Evolutionary conservation across 352 stramenopile genomes (phyloP).

Genomic region (Blastocystis sp.): DNA sequence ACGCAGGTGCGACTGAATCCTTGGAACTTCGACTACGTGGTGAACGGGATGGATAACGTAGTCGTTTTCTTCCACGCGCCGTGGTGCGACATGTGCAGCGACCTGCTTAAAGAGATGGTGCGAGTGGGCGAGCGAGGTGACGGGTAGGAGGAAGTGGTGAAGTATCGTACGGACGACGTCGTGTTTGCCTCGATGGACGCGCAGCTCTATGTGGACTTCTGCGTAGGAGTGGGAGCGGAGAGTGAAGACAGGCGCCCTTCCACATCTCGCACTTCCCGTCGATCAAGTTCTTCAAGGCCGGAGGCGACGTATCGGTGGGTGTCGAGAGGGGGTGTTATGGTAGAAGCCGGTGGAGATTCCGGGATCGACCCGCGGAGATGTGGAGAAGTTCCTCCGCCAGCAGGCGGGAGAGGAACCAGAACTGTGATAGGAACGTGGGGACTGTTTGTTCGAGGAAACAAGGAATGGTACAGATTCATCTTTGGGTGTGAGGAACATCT

Average conservation of each 20-base stretch:
- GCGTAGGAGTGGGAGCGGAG: not conserved
- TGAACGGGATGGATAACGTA: conserved; percentile 31
- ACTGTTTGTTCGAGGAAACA: not conserved
- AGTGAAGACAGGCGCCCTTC: not conserved
- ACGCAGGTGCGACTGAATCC: conserved; percentile 34
- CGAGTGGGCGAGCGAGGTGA: not conserved
- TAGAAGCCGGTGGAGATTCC: conserved; percentile 3
- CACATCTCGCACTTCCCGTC: conserved; percentile 29
- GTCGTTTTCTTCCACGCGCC: conserved; percentile 23
- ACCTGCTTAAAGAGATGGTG: conserved; percentile 38
- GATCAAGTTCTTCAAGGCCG: conserved; percentile 14
- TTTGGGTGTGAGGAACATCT: conserved; percentile 4
- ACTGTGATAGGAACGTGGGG: not conserved
- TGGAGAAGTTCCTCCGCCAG: not conserved
- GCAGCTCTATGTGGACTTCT: conserved; percentile 46
- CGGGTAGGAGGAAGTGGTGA: conserved; percentile 1
- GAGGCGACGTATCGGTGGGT: not conserved
- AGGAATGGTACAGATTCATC: not conserved
- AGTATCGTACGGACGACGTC: conserved; percentile 14
- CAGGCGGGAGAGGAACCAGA: not conserved
- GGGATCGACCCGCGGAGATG: not conserved
- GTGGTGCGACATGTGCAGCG: conserved; percentile 32
- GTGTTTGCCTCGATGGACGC: conserved; percentile 48
- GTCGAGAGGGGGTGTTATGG: not conserved
- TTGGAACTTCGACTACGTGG: conserved; percentile 33